phyloP scores from a whole-genome alignment of 1,284 basidiomycete species.

The Puccinia brachypodii region DNA sequence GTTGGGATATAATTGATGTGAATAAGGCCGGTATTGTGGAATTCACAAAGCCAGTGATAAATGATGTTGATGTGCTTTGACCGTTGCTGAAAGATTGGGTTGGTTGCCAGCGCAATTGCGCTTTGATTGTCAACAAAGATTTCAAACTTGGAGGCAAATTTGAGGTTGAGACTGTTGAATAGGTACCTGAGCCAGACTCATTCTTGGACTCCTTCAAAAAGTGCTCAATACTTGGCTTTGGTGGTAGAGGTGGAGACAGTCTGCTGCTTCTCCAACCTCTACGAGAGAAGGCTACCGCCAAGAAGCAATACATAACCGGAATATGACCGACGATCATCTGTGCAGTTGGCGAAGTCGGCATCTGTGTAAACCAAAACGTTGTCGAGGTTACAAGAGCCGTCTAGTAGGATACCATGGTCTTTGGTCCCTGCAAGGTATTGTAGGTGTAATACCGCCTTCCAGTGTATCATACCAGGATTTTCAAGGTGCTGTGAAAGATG shows the following conservation, averaged over 20 bases:
- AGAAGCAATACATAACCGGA: neutral
- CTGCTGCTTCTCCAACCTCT: neutral
- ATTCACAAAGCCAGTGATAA: neutral
- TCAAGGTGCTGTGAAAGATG: neutral
- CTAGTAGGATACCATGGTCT: neutral
- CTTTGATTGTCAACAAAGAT: neutral
- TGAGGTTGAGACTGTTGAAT: neutral
- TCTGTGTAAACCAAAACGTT: neutral
- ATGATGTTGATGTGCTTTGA: constrained; percentile 49
- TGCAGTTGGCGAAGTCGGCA: neutral
- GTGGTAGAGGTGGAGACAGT: neutral
- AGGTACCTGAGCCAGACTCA: neutral
- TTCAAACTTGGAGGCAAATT: neutral
- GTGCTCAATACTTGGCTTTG: neutral
- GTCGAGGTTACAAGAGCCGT: neutral
- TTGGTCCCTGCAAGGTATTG: neutral
- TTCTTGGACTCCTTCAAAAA: constrained; percentile 1
- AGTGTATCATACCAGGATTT: constrained; percentile 13
- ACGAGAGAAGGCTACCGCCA: neutral
- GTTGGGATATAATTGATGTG: neutral
- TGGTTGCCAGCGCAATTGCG: neutral
- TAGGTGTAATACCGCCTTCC: neutral
- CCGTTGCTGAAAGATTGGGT: constrained; percentile 32
- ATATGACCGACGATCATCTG: neutral
- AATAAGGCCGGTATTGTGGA: neutral